Evolutionary conservation across 768 basidiomycete species (phyloP), one percentile per base, ranked within the genome.

Genomic region (Leucocoprinus leucothites): DNA sequence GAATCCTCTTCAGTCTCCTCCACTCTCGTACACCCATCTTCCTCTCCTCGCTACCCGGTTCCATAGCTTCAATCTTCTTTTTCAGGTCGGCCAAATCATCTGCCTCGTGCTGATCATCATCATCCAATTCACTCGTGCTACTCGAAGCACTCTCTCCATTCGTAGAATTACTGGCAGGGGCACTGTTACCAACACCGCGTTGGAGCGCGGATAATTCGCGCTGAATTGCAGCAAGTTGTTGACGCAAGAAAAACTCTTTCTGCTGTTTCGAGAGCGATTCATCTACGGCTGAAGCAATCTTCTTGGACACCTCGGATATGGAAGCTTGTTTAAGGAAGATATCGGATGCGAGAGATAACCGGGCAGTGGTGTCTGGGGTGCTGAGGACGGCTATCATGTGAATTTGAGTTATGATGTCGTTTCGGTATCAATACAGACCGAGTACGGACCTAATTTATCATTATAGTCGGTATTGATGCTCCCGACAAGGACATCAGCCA

Each of bases 211-310:
- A 77, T 25, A 94, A 77, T 66, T 95, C 85, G 38, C 87, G 82
- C 53, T 89, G 85, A 47, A 91, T 91, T 18, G 87, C 89, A 1
- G 87, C 82, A 13, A 90, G 82, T 61, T 92, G 91, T 60, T 92
- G 91, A 21, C 89, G 84, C 2, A 93, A 77, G 73, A 91, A 92
- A 63, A 86, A 87, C 57, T 91, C 91, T 63, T 92, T 92, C 69
- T 93, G 91, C 62, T 92, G 91, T 54, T 89, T 91, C 22, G 87
- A 89, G n/a, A 92, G 78, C 3, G 84, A 85, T 65, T 93, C 90
- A 59, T 90, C 89, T 9, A 93, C 86, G 19, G 87, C 85, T 26
- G 82, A 80, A 3, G 88, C 84, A 49, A 93, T 89, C 74, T 89
- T 91, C 65, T 85, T 83, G 14, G 86, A 82, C 0, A 93, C 87